Conservation (phyloP, 768 basidiomycete species). For the Termitomyces heimii region DNA sequence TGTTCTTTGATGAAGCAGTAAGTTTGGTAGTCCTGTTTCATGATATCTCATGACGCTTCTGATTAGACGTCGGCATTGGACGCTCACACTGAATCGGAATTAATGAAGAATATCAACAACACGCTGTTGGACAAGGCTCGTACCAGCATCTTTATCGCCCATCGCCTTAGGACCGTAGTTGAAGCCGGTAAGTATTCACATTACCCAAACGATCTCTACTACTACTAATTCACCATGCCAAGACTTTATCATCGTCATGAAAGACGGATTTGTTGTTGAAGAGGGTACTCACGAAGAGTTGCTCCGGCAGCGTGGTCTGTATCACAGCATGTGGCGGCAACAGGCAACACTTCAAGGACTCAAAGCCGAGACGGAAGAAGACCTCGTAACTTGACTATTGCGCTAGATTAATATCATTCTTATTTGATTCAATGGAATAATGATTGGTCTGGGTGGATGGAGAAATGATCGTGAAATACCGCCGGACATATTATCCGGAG, state of each 20-base stretch:
- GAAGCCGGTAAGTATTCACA: constrained; percentile 62
- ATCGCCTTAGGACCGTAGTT: constrained; percentile 82
- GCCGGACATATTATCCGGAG: no score
- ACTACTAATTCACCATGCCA: neutral
- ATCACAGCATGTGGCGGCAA: constrained; percentile 78
- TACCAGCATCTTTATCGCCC: constrained; percentile 97
- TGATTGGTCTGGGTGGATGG: neutral
- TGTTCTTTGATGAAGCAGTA: constrained; percentile 98
- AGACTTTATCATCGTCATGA: constrained; percentile 93
- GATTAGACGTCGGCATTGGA: constrained; percentile 92
- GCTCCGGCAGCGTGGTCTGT: constrained; percentile 62
- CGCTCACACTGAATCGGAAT: constrained; percentile 88
- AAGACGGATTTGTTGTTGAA: constrained; percentile 87
- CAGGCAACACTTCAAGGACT: constrained; percentile 47
- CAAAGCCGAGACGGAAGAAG: constrained; percentile 10
- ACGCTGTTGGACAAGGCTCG: constrained; percentile 70
- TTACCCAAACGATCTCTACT: neutral
- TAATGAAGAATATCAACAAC: constrained; percentile 91
- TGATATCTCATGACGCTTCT: neutral
- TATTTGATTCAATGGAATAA: neutral
- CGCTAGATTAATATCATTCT: neutral
- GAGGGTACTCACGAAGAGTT: constrained; percentile 91
- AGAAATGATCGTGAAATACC: no score
- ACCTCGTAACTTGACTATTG: neutral
- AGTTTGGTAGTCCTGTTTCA: constrained; percentile 25